Base-by-base conservation (phyloP, 1,284 basidiomycete genomes). In the Moniliella sp. region DNA sequence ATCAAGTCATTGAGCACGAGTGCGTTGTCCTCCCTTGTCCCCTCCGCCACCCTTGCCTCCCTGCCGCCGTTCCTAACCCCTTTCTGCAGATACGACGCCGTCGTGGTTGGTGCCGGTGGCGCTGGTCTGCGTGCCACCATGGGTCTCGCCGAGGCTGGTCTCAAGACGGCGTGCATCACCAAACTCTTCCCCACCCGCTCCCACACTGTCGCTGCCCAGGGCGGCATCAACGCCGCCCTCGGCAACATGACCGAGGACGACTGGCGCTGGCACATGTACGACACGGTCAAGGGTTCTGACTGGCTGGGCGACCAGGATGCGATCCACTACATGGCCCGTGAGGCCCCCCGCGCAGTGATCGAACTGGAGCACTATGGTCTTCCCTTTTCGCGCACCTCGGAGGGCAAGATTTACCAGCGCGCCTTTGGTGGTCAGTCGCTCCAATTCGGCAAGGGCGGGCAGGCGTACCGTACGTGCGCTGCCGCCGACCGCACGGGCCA, bases 231-330 rank as follows among this genome's bases (percentile, higher is more conserved):
- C 66, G 88, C 91, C 54, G 91, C 91, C 28, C 72, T 99, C 36
- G 91, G 88, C 41, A 97, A 99, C 69, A 57, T 58, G 55, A 58
- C 55, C 32, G 51, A 52, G 50, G 57, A 93, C 61, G 84, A 93
- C 63, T 94, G 86, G 88, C 69, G 91, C 65, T 97, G 91, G 91
- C 88, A 97, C 64, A 93, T 94, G 81, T 86, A 88, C 64, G 86
- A 94, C 66, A 97, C 88, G 35, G 88, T 97, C 46, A 97, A 99
- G 70, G 91, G 91, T 45, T 93, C 86, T 34, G 91, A 99, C 67
- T 99, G 88, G 21, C 75, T 97, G 35, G 91, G 91, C 65, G 91
- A 99, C 68, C 91, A 99, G 67, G 88, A 97, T 61, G 88, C 86
- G 36, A 93, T 94, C 55, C 88, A 94, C 61, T 94, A 94, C 68